Conservation (phyloP, 2,329 filamentous ascomycete species). For the Ramichloridium luteum region DNA sequence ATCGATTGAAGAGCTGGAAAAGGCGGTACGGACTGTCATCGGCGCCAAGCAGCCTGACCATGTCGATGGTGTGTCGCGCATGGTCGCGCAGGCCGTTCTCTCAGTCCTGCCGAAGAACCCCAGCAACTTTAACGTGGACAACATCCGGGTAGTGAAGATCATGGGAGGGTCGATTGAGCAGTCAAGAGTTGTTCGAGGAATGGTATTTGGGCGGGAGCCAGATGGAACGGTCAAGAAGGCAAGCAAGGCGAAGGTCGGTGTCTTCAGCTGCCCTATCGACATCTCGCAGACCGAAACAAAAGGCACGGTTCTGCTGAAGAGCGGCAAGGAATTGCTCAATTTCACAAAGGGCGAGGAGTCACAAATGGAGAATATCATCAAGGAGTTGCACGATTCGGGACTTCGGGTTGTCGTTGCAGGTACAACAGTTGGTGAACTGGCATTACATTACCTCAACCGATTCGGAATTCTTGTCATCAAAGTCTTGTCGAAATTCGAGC, state of each 20-base stretch:
- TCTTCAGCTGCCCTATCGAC: slow-evolving; percentile 93
- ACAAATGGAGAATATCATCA: slow-evolving; percentile 81
- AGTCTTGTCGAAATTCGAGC: slow-evolving; percentile 94
- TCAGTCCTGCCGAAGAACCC: slow-evolving; percentile 93
- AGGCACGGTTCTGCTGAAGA: slow-evolving; percentile 91
- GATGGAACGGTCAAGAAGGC: slow-evolving; percentile 83
- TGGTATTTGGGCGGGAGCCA: slow-evolving; percentile 97
- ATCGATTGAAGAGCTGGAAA: slow-evolving; percentile 72
- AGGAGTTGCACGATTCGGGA: slow-evolving; percentile 90
- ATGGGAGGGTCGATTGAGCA: slow-evolving; percentile 95
- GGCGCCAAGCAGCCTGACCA: slow-evolving; percentile 93
- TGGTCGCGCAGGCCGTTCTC: slow-evolving; percentile 75
- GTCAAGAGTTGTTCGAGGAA: slow-evolving; percentile 88
- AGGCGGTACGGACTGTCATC: slow-evolving; percentile 89
- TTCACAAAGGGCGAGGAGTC: slow-evolving; percentile 95
- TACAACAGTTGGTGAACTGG: slow-evolving; percentile 86
- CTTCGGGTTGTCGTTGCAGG: slow-evolving; percentile 85
- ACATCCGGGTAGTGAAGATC: slow-evolving; percentile 97
- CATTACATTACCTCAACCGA: slow-evolving; percentile 94
- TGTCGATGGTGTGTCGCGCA: slow-evolving; percentile 73
- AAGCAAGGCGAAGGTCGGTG: slow-evolving; percentile 83
- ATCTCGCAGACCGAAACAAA: slow-evolving; percentile 96
- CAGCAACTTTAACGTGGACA: slow-evolving; percentile 94
- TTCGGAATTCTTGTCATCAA: slow-evolving; percentile 94
- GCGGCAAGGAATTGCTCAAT: slow-evolving; percentile 96